phyloP scores from a whole-genome alignment of 2,329 filamentous ascomycete genomes.

The Fusarium virguliforme region DNA sequence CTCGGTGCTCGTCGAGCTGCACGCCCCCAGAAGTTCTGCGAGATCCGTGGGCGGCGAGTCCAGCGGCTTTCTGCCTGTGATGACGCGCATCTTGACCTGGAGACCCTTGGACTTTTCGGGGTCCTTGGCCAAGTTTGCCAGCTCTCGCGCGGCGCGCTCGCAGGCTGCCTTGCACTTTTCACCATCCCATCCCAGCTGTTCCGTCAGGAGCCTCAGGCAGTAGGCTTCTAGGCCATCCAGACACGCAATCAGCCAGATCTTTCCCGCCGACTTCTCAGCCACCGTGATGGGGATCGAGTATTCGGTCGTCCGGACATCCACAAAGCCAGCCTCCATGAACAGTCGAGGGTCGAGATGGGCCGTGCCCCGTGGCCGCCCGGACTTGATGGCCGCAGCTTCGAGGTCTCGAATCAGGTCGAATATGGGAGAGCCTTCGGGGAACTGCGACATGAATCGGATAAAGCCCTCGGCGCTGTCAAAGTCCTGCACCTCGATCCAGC shows the following conservation, averaged over 20 bases:
- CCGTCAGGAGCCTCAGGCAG: conserved; percentile 67
- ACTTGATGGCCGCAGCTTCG: conserved; percentile 60
- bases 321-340: conserved; percentile 66
- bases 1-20: conserved; percentile 42
- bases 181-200: conserved; percentile 68
- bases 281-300: conserved; percentile 66
- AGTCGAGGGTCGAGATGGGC: conserved; percentile 63
- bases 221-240: conserved; percentile 67
- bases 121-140: conserved; percentile 66
- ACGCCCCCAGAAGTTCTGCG: conserved; percentile 35
- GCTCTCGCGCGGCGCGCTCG: conserved; percentile 64
- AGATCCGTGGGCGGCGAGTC: conserved; percentile 48
- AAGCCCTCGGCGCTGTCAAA: conserved; percentile 64
- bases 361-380: conserved; percentile 64
- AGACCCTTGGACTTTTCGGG: conserved; percentile 62
- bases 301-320: conserved; percentile 65
- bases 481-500: conserved; percentile 71
- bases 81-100: conserved; percentile 64
- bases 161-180: conserved; percentile 65
- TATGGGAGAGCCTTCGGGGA: conserved; percentile 63
- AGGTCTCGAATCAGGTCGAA: conserved; percentile 61
- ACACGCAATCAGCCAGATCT: conserved; percentile 69
- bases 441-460: conserved; percentile 55
- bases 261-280: conserved; percentile 64
- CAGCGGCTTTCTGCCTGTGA: conserved; percentile 67